phyloP scores from a whole-genome alignment of 2,329 filamentous ascomycete genomes.

The Cercospora zeae-maydis region DNA sequence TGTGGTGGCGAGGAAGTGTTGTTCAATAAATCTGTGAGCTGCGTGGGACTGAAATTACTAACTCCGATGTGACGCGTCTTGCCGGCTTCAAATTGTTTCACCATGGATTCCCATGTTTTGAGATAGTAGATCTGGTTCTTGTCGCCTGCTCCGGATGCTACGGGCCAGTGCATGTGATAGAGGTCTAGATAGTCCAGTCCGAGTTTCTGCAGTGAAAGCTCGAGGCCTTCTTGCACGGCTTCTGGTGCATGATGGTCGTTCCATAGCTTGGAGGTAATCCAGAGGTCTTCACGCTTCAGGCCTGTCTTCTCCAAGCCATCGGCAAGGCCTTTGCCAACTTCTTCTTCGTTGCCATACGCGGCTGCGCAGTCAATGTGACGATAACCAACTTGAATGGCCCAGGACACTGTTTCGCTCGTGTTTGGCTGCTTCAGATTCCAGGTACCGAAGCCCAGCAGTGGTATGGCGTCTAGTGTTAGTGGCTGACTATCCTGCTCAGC shows the following conservation, averaged over 20 bases:
- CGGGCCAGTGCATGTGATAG: slow-evolving; percentile 48
- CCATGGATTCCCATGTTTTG: slow-evolving; percentile 33
- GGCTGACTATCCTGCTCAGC: slow-evolving; percentile 15
- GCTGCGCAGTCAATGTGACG: slow-evolving; percentile 52
- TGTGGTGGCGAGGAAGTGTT: slow-evolving; percentile 25
- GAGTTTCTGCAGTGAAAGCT: slow-evolving; percentile 41
- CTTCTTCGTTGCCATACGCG: slow-evolving; percentile 44
- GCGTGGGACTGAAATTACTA: slow-evolving; percentile 33
- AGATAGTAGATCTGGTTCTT: slow-evolving; percentile 28
- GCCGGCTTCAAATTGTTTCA: slow-evolving; percentile 27
- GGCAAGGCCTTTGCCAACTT: slow-evolving; percentile 43
- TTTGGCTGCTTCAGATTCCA: slow-evolving; percentile 38
- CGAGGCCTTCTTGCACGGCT: slow-evolving; percentile 33
- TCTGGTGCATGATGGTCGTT: slow-evolving; percentile 37
- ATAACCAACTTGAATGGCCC: slow-evolving; percentile 49
- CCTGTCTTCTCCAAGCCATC: slow-evolving; percentile 36
- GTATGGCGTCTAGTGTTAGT: slow-evolving; percentile 32
- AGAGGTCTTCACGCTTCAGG: slow-evolving; percentile 37
- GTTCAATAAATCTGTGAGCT: slow-evolving; percentile 30
- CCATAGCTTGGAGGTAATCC: slow-evolving; percentile 38
- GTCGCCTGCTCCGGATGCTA: slow-evolving; percentile 25
- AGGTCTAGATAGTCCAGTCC: slow-evolving; percentile 43
- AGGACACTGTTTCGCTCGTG: slow-evolving; percentile 38
- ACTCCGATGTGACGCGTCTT: slow-evolving; percentile 33
- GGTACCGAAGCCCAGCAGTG: slow-evolving; percentile 39